phyloP scores from a whole-genome alignment of 2,329 filamentous ascomycete species.

The Alternaria gaisen region DNA sequence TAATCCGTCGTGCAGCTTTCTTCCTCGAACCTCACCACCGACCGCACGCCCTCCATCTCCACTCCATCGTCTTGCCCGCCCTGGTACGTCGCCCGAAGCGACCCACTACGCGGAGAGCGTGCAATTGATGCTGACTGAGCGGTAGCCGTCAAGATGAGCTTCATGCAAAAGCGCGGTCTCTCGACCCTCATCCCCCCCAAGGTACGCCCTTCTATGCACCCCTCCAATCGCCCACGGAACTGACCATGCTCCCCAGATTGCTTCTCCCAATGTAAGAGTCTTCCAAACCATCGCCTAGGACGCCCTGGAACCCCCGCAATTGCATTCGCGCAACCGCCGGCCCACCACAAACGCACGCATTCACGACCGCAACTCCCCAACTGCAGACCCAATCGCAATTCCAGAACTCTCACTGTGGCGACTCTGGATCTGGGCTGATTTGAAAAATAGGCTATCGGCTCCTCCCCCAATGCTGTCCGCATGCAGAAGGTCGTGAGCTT shows the following conservation, averaged over 20 bases:
- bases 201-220: conserved; percentile 64
- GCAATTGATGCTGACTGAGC: conserved; percentile 51
- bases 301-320: conserved; percentile 17
- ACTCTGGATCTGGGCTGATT: conserved; percentile 29
- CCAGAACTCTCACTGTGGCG: background rate
- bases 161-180: conserved; percentile 86
- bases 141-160: conserved; percentile 79
- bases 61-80: conserved; percentile 48
- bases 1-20: conserved; percentile 42
- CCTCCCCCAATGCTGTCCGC: conserved; percentile 92
- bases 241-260: conserved; percentile 67
- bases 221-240: conserved; percentile 30
- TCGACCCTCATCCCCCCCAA: conserved; percentile 99
- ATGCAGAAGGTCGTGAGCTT: conserved; percentile 99
- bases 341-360: conserved; percentile 30
- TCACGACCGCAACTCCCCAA: conserved; percentile 8
- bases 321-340: conserved; percentile 16
- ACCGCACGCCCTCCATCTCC: conserved; percentile 43
- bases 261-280: conserved; percentile 80
- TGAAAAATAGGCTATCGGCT: conserved; percentile 80
- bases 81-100: conserved; percentile 39
- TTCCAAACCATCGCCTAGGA: conserved; percentile 15
- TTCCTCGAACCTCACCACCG: conserved; percentile 42
- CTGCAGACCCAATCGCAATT: background rate
- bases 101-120: conserved; percentile 15